phyloP scores from a whole-genome alignment of 306 rosid species.

The Citrullus colocynthis region DNA sequence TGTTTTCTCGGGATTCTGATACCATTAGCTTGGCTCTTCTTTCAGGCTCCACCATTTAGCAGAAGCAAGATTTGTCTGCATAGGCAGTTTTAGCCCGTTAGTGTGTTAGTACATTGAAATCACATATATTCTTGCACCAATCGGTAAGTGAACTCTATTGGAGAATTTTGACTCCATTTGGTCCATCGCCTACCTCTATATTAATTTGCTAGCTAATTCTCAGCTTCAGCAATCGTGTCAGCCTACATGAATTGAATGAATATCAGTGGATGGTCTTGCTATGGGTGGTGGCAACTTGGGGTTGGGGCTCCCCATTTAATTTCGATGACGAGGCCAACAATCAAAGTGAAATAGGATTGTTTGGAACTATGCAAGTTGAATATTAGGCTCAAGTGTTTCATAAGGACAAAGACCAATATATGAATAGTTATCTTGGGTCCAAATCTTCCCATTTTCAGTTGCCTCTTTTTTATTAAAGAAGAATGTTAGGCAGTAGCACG shows the following conservation, averaged over 20 bases:
- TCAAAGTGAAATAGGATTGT: background rate
- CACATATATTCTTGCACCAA: background rate
- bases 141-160: background rate
- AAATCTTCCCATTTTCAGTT: background rate
- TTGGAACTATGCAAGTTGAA: background rate
- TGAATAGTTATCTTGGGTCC: background rate
- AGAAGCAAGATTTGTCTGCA: constrained; percentile 3
- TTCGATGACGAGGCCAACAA: background rate
- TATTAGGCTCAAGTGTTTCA: background rate
- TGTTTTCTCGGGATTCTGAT: background rate
- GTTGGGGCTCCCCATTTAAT: background rate
- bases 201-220: background rate
- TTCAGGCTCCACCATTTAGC: background rate
- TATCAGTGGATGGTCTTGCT: background rate
- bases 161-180: background rate
- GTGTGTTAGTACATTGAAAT: background rate
- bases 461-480: background rate
- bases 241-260: background rate
- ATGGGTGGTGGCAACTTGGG: background rate
- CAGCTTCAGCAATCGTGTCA: background rate
- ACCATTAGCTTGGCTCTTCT: background rate
- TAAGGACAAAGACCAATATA: background rate
- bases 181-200: background rate
- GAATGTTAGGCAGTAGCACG: background rate
- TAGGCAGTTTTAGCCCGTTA: background rate